These are phyloP conservation scores for Aureobasidium mangrovei DNA, from an alignment of 2,329 filamentous ascomycete species.

Conservation along the genomic window DNA sequence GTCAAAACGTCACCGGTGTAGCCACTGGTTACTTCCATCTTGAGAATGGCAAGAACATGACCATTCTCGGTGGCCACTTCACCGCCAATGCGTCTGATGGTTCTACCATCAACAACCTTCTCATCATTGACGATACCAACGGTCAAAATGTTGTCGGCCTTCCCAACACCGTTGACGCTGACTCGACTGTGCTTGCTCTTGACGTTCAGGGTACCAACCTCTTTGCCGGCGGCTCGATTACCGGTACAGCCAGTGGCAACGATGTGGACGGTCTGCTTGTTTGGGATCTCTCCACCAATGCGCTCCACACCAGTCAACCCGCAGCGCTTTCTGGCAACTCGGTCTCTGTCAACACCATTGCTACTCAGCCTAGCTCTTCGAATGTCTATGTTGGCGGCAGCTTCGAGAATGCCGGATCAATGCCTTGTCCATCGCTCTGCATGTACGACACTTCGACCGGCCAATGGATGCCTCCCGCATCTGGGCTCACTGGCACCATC, in stretches of 20 bases:
- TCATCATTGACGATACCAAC: conserved; percentile 71
- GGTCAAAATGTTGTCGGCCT: conserved; percentile 61
- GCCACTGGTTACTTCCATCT: conserved; percentile 70
- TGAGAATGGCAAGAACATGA: conserved; percentile 63
- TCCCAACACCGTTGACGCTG: conserved; percentile 53
- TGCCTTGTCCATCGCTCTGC: conserved; percentile 77
- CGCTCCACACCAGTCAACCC: conserved; percentile 60
- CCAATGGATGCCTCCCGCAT: conserved; percentile 75
- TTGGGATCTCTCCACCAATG: conserved; percentile 62
- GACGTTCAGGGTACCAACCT: conserved; percentile 58
- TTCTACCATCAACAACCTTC: conserved; percentile 66
- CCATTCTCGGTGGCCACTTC: conserved; percentile 83
- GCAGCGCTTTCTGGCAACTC: conserved; percentile 62
- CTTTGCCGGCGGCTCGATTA: conserved; percentile 74
- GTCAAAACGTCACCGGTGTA: conserved; percentile 54
- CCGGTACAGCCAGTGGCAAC: conserved; percentile 56
- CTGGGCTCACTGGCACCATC: conserved; percentile 61
- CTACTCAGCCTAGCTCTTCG: conserved; percentile 57
- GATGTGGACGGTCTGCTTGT: conserved; percentile 65
- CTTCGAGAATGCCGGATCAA: conserved; percentile 73
- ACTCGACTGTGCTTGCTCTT: conserved; percentile 68
- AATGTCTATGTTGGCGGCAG: conserved; percentile 80
- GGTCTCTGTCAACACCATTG: conserved; percentile 68
- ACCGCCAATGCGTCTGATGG: conserved; percentile 59
- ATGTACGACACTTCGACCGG: conserved; percentile 60